Base-by-base conservation (phyloP, 805 yeast species). In the Nakazawaea ambrosiae region DNA sequence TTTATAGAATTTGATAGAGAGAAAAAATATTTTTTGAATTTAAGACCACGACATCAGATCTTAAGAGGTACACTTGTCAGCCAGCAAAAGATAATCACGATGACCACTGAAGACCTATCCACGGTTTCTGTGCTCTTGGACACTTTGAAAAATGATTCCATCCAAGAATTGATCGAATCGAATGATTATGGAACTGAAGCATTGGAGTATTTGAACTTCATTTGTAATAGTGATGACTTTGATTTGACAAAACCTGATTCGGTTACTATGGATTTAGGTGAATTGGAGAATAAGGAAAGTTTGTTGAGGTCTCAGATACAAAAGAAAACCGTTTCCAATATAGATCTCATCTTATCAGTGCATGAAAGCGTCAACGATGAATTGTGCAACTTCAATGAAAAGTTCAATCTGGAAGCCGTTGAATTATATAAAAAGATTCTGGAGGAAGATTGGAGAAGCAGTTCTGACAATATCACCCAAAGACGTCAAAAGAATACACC, bases 271-370 rank as follows among this genome's bases (percentile, higher is more conserved):
- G 88, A 79, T 49, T 78, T 82, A 30, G 89, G 89, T 0, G 90
- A 82, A 49, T 55, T 81, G 24, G 87, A 81, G 46, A 71, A 74
- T 20, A 45, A 63, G n/a, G 74, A 73, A 44, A 57, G 78, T 16
- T 51, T 56, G 1, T 49, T 73, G 15, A 81, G 77, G 42, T 49
- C 57, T 4, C 54, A 69, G 42, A 53, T 81, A 30, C 62, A 66
- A 5, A 61, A 63, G 31, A 53, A 61, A 3, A 49, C 66, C 5
- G 56, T 66, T 17, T 43, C 55, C 2, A 57, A 57, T 4, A 58
- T 81, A 15, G 74, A 73, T 31, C 55, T 68, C 38, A 66, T 76
- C 22, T 55, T 74, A 9, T 65, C 61, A 4, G 44, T 63, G 24
- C 49, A 48, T 20, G 33, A 38, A 3, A 36, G 57, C n/a, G 47